phyloP scores from a whole-genome alignment of 1,139 yeast species.

The Candida pseudoviswanathii region DNA sequence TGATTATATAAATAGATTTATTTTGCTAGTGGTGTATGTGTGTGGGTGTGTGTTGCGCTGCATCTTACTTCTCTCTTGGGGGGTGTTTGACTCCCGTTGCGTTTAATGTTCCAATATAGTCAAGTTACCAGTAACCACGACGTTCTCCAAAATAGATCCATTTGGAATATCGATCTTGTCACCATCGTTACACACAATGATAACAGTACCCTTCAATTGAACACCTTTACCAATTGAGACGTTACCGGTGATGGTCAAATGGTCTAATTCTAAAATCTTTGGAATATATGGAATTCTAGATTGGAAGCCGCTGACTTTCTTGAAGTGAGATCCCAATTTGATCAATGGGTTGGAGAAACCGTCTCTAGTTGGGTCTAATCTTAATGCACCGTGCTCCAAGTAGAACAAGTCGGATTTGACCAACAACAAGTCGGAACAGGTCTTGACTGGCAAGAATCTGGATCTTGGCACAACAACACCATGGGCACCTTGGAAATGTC shows the following conservation, averaged over 20 bases:
- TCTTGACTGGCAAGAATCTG: conserved; percentile 96
- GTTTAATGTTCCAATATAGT: conserved; percentile 87
- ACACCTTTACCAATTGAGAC: conserved; percentile 90
- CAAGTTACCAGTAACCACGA: conserved; percentile 95
- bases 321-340: conserved; percentile 94
- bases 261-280: conserved; percentile 92
- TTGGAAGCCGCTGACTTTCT: conserved; percentile 91
- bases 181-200: conserved; percentile 96
- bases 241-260: conserved; percentile 95
- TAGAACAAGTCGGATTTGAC: conserved; percentile 96
- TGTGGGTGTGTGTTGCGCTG: background rate
- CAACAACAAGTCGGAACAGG: conserved; percentile 89
- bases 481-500: conserved; percentile 92
- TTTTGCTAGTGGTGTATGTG: background rate
- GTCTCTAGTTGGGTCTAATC: conserved; percentile 80
- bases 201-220: conserved; percentile 93
- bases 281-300: conserved; percentile 94
- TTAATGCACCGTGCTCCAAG: conserved; percentile 89
- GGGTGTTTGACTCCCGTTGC: background rate
- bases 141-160: conserved; percentile 92
- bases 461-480: conserved; percentile 99
- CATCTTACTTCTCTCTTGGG: background rate
- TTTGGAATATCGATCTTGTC: conserved; percentile 96
- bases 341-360: conserved; percentile 90
- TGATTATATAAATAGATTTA: background rate